These are phyloP conservation scores for Ogataea thermomethanolica DNA, from an alignment of 805 yeast genomes.

Conservation along the genomic window DNA sequence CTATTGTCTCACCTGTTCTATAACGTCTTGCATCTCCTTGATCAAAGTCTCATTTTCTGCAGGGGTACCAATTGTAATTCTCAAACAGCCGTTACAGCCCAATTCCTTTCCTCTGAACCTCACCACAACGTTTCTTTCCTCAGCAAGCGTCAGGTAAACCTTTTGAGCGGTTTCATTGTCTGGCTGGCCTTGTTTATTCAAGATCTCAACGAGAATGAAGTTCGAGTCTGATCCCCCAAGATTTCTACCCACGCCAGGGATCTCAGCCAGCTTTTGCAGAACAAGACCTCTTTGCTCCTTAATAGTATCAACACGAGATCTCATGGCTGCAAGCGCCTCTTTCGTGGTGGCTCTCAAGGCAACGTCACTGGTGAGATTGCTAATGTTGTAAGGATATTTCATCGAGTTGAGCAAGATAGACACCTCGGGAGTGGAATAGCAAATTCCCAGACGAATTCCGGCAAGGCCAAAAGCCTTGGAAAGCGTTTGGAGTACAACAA, in stretches of 20 bases:
- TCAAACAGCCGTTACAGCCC: slow-evolving; percentile 83
- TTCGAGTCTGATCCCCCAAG: slow-evolving; percentile 88
- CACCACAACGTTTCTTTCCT: slow-evolving; percentile 71
- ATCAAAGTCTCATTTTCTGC: slow-evolving; percentile 66
- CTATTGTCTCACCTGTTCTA: slow-evolving; percentile 13
- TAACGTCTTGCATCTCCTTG: slow-evolving; percentile 26
- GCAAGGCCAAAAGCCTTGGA: slow-evolving; percentile 97
- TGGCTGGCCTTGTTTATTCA: slow-evolving; percentile 60
- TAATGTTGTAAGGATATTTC: slow-evolving; percentile 95
- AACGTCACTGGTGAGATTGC: slow-evolving; percentile 70
- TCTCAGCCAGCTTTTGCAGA: slow-evolving; percentile 46
- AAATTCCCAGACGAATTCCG: slow-evolving; percentile 85
- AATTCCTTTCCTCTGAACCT: slow-evolving; percentile 88
- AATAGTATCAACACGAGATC: slow-evolving; percentile 46
- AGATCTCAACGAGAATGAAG: slow-evolving; percentile 71
- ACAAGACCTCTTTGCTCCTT: slow-evolving; percentile 54
- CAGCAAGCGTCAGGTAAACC: slow-evolving; percentile 70
- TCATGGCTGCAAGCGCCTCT: slow-evolving; percentile 59
- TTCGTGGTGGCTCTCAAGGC: slow-evolving; percentile 69
- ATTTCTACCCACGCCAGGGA: slow-evolving; percentile 66
- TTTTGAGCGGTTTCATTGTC: slow-evolving; percentile 62
- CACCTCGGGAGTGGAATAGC: slow-evolving; percentile 60
- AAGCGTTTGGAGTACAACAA: slow-evolving; percentile 86
- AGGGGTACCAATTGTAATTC: slow-evolving; percentile 83
- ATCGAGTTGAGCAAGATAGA: slow-evolving; percentile 74